Base-by-base conservation (phyloP, 139 green algal species). In the Picochlorum sp. region DNA sequence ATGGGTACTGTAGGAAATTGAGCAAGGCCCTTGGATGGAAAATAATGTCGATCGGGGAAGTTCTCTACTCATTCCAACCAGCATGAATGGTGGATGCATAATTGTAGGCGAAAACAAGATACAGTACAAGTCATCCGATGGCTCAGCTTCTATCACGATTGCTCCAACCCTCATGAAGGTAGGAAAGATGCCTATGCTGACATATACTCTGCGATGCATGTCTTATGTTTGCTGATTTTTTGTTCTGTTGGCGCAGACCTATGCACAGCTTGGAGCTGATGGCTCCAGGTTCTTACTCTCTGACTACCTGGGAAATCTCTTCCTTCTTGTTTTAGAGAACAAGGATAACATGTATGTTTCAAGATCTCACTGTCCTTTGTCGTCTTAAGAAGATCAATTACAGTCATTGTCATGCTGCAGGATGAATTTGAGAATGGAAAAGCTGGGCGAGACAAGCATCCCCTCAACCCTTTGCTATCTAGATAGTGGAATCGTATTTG, bases 401-500 rank as follows among this genome's bases (percentile, higher is more conserved):
- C 47, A 54, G 6, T 20, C 15, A 21, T 20, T 54, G 1, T 54
- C 18, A 20, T 54, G 18, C 47, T 54, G 47, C 47, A 54, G 47
- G 11, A 20, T 20, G 3, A 41, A 41, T 41, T 21, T 54, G 18
- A 54, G 11, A 61, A 55, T 96, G 37, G 82, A 98, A 69, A 54
- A 58, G 9, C 72, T 98, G 14, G 93, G 90, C 21, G 58, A 72
- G 60, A 95, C 82, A 49, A 88, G 78, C 18, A 62, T 69, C 0
- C 76, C 92, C 18, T 79, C 58, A 47, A 88, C 80, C 49, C 66
- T 99, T 10, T 81, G 79, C 21, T 98, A 98, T 77, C 76, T 99
- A 55, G 93, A 98, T 77, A 85, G 80, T 50, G 90, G 90, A 4
- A 77, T 96, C 0, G 86, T 96, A 3, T 99, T 90, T 68, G 66